Base-by-base conservation (phyloP, 345 rosid species). In the Populus euphratica region DNA sequence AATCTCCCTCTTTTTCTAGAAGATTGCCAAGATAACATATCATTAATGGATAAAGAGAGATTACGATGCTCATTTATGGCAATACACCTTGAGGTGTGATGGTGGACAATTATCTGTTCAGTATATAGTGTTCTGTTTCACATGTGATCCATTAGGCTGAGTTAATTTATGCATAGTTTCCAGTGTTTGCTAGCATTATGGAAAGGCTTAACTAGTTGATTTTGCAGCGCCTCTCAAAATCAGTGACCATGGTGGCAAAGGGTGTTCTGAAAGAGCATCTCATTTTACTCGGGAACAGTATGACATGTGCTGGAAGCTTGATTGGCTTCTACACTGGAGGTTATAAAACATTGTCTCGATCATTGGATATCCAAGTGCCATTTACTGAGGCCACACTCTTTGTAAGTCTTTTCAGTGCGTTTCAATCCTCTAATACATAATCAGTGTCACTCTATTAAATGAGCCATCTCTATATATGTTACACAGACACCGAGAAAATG, bases 281-380 rank as follows among this genome's bases (percentile, higher is more conserved):
- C 44, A 85, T 93, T 84, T 93, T 96, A 68, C 82, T 96, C 38
- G 98, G 89, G 21, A 90, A 91, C 79, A 96, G 91, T 74, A 93
- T 96, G 98, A 91, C 97, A 27, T 92, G 96, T 77, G 79, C 91
- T 73, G 99, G 99, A 64, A 86, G 84, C 81, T 81, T 96, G 88
- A 85, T 93, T 78, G 99, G 99, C 64, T 96, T 96, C 82, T 92
- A 91, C 67, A 73, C 94, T 83, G 95, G 92, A 72, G 97, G 99
- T 69, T 92, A 89, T 79, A 93, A 92, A 84, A 87, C 96, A 36
- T 61, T 92, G 73, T 86, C 90, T 62, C 90, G 84, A 36, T 88
- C 99, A 23, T 80, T 93, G 80, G 90, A 92, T 81, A 79, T 96
- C 73, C 93, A 93, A 86, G 95, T 91, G 47, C 99, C 99, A 70